Conservation (phyloP, 371 early-diverging fungal genomes). For the Mucor racemosus region DNA sequence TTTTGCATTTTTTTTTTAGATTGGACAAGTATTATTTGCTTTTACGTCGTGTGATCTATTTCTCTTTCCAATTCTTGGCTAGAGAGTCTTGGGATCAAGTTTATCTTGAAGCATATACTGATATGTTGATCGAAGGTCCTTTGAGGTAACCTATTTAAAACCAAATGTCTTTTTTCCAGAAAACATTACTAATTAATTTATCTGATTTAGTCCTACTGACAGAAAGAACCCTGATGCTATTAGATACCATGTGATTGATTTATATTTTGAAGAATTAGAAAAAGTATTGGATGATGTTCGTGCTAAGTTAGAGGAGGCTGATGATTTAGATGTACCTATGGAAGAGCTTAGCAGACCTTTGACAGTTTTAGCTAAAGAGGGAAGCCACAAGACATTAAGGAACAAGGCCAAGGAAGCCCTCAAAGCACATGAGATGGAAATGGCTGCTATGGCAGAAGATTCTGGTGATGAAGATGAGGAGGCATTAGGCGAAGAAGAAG, state of each 20-base stretch:
- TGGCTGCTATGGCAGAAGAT: conserved; percentile 26
- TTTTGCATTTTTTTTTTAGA: conserved; percentile 37
- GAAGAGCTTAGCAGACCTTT: conserved; percentile 71
- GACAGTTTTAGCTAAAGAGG: conserved; percentile 58
- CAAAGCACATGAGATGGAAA: conserved; percentile 33
- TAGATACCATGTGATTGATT: conserved; percentile 80
- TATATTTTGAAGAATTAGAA: conserved; percentile 82
- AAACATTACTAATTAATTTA: background rate
- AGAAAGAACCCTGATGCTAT: conserved; percentile 75
- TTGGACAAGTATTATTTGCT: conserved; percentile 89
- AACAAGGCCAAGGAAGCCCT: conserved; percentile 58
- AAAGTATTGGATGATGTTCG: conserved; percentile 61
- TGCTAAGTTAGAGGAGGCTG: conserved; percentile 32
- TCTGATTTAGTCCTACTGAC: conserved; percentile 58
- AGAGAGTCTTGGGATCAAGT: conserved; percentile 68
- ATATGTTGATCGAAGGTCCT: conserved; percentile 70
- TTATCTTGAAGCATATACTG: conserved; percentile 61
- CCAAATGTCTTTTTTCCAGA: no score
- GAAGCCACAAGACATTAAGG: conserved; percentile 57
- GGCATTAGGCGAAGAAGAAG: conserved; percentile 3
- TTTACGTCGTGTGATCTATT: conserved; percentile 73
- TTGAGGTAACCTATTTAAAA: conserved; percentile 59
- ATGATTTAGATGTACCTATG: conserved; percentile 59
- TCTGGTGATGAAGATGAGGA: conserved; percentile 28
- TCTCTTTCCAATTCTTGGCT: conserved; percentile 72